A percentile compares a stretch with the other conserved stretches of the same genome.
Conservation (phyloP, 441 rosid species). For the Manihot esculenta region DNA sequence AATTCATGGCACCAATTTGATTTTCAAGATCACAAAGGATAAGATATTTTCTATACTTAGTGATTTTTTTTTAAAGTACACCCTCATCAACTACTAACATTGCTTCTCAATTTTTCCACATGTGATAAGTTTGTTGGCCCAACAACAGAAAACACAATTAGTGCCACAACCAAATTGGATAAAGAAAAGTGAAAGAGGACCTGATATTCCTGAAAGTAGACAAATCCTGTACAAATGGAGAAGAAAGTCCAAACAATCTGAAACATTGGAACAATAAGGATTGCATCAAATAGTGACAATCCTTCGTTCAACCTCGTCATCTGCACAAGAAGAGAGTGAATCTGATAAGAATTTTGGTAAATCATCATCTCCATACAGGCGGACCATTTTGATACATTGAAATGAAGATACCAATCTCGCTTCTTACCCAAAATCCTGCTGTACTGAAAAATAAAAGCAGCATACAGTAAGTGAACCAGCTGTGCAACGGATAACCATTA, state of each 20-base stretch:
- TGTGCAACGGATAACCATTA: constrained; percentile 75
- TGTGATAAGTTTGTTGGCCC: not conserved
- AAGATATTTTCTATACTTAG: not conserved
- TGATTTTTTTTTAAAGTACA: not conserved
- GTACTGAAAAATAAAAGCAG: constrained; percentile 92
- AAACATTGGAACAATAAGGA: constrained; percentile 98
- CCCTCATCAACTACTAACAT: not conserved
- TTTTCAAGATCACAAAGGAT: not conserved
- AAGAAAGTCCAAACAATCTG: constrained; percentile 99
- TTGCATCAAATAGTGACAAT: constrained; percentile 87
- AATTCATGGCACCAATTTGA: not conserved
- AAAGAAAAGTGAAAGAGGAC: constrained; percentile 32
- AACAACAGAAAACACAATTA: constrained; percentile 4
- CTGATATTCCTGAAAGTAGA: constrained; percentile 98
- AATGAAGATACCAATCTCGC: constrained; percentile 3
- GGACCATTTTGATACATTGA: not conserved
- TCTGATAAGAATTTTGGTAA: constrained; percentile 14
- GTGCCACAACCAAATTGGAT: not conserved
- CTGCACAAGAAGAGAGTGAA: constrained; percentile 43
- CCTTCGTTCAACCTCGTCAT: constrained; percentile 97
- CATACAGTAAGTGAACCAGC: constrained; percentile 98
- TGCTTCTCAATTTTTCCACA: not conserved
- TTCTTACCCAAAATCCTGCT: constrained; percentile 94
- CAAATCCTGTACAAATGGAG: constrained; percentile 96
- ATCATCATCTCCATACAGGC: constrained; percentile 7